Evolutionary conservation across 1,284 basidiomycete species (phyloP).

Genomic region (Ganoderma sp.): DNA sequence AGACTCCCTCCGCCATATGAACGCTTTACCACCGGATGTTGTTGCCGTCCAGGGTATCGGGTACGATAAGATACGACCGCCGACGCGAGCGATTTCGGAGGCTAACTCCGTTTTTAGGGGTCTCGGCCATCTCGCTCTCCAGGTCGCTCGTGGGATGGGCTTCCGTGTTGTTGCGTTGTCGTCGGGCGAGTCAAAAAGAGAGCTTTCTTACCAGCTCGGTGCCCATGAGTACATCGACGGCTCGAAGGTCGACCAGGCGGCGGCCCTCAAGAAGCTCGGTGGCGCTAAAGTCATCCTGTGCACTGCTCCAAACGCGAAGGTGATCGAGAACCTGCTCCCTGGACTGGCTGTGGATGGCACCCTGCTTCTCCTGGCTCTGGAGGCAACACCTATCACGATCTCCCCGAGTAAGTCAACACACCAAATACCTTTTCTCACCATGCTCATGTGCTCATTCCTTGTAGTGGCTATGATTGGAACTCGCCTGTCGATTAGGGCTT

Average conservation of each 20-base stretch:
- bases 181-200: slow-evolving; percentile 37
- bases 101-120: slow-evolving; percentile 30
- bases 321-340: slow-evolving; percentile 30
- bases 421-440: background rate
- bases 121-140: slow-evolving; percentile 43
- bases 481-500: slow-evolving; percentile 34
- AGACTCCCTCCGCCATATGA: slow-evolving; percentile 38
- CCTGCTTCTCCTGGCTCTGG: slow-evolving; percentile 32
- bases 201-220: slow-evolving; percentile 38
- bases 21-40: slow-evolving; percentile 35
- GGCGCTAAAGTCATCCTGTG: slow-evolving; percentile 40
- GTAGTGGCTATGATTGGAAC: slow-evolving; percentile 21
- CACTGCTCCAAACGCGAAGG: slow-evolving; percentile 36
- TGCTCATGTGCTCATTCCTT: background rate
- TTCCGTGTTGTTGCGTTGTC: slow-evolving; percentile 39
- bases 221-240: slow-evolving; percentile 40
- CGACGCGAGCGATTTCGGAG: background rate
- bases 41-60: slow-evolving; percentile 43
- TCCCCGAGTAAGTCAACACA: slow-evolving; percentile 16
- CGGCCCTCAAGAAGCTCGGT: slow-evolving; percentile 36
- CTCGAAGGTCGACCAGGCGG: slow-evolving; percentile 34
- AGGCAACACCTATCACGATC: slow-evolving; percentile 17
- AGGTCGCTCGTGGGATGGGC: slow-evolving; percentile 40
- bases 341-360: slow-evolving; percentile 35
- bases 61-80: slow-evolving; percentile 26